phyloP scores from a whole-genome alignment of 352 stramenopile species.

The Pythium phragmitis region DNA sequence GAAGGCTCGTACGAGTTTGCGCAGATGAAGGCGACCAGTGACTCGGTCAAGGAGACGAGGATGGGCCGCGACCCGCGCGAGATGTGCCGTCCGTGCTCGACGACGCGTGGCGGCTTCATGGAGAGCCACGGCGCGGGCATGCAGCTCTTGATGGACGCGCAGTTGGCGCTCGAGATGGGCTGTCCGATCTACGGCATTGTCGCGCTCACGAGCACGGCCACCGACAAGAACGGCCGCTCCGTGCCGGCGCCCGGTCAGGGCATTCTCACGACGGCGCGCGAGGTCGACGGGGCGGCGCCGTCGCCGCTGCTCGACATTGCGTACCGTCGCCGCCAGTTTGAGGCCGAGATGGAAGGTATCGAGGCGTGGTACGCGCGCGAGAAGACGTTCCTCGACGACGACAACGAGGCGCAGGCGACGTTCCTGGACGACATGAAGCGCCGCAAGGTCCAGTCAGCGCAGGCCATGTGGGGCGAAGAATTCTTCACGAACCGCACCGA shows the following conservation, averaged over 20 bases:
- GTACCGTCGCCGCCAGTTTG: conserved; percentile 77
- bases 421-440: conserved; percentile 67
- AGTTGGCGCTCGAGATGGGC: conserved; percentile 86
- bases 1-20: conserved; percentile 86
- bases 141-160: conserved; percentile 86
- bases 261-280: conserved; percentile 83
- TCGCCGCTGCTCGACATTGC: conserved; percentile 69
- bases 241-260: conserved; percentile 83
- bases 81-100: conserved; percentile 83
- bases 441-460: conserved; percentile 66
- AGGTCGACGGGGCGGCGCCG: conserved; percentile 30
- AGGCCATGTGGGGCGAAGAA: conserved; percentile 62
- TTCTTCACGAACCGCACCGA: conserved; percentile 61
- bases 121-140: conserved; percentile 87
- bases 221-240: conserved; percentile 86
- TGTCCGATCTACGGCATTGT: conserved; percentile 86
- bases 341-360: conserved; percentile 67
- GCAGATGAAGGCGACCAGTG: conserved; percentile 88
- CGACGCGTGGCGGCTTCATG: conserved; percentile 84
- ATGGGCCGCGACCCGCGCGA: conserved; percentile 82
- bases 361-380: conserved; percentile 71
- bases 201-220: conserved; percentile 81
- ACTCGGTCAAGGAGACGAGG: conserved; percentile 74
- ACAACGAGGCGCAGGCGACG: conserved; percentile 30
- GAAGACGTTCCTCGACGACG: conserved; percentile 38